phyloP scores from a whole-genome alignment of 1,284 basidiomycete genomes.

The Grifola frondosa region DNA sequence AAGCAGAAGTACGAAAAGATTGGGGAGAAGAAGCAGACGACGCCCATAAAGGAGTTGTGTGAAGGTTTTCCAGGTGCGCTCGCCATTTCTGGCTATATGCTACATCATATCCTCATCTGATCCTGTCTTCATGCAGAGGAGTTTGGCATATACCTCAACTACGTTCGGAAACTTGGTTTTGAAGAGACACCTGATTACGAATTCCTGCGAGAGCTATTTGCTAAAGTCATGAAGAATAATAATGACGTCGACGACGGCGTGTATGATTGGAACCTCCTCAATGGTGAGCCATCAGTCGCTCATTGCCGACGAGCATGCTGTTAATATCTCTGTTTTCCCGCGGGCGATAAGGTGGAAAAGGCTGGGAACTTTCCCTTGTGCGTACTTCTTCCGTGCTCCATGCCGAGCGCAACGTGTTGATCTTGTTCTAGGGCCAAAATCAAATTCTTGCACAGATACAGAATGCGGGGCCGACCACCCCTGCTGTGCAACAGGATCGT shows the following conservation, averaged over 20 bases:
- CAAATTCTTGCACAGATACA: slow-evolving; percentile 63
- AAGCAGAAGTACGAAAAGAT: slow-evolving; percentile 99
- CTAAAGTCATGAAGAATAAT: slow-evolving; percentile 87
- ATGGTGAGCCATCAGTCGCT: slow-evolving; percentile 43
- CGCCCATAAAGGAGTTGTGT: slow-evolving; percentile 91
- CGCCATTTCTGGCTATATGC: slow-evolving; percentile 3
- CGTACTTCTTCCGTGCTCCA: slow-evolving; percentile 27
- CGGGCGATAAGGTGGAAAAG: slow-evolving; percentile 70
- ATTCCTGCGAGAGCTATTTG: slow-evolving; percentile 89
- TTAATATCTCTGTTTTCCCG: slow-evolving; percentile 11
- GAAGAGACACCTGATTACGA: slow-evolving; percentile 97
- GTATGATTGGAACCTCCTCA: slow-evolving; percentile 90
- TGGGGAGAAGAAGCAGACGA: slow-evolving; percentile 98
- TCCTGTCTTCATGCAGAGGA: slow-evolving; percentile 55
- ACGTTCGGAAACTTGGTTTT: slow-evolving; percentile 85
- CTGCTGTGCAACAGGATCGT: slow-evolving; percentile 47
- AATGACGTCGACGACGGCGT: slow-evolving; percentile 86
- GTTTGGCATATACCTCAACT: slow-evolving; percentile 87
- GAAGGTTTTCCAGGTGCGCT: slow-evolving; percentile 86
- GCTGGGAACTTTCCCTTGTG: slow-evolving; percentile 88
- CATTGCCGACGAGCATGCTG: slow-evolving; percentile 11
- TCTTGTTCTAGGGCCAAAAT: slow-evolving; percentile 47
- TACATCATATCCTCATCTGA: slow-evolving; percentile 1
- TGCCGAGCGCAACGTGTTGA: slow-evolving; percentile 20
- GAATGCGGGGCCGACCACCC: slow-evolving; percentile 43